phyloP scores from a whole-genome alignment of 1,284 basidiomycete genomes.

The Sanghuangporus baumii region DNA sequence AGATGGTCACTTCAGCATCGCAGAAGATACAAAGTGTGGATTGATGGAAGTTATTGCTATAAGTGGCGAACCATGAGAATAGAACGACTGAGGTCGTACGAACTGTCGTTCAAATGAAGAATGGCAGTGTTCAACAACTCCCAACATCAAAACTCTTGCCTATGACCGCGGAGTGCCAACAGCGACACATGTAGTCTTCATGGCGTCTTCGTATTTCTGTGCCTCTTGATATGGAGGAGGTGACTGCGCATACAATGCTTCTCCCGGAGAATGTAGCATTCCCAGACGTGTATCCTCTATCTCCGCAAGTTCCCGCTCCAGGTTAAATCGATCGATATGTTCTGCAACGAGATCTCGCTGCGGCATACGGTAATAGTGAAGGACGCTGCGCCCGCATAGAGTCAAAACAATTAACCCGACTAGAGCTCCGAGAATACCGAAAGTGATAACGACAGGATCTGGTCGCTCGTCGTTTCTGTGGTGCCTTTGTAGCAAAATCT shows the following conservation, averaged over 20 bases:
- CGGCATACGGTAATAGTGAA: slow-evolving; percentile 41
- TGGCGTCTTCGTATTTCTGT: slow-evolving; percentile 12
- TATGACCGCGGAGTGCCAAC: neutral
- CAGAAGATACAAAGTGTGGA: too few species aligned
- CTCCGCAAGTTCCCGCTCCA: slow-evolving; percentile 49
- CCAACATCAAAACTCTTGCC: neutral
- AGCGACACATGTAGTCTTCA: neutral
- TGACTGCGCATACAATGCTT: neutral
- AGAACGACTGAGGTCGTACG: neutral
- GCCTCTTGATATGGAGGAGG: slow-evolving; percentile 14
- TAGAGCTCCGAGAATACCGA: slow-evolving; percentile 43
- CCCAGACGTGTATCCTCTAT: slow-evolving; percentile 23
- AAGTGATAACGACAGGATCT: slow-evolving; percentile 35
- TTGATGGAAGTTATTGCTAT: neutral
- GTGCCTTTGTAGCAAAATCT: neutral
- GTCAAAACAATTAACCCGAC: slow-evolving; percentile 30
- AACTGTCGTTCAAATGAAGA: neutral
- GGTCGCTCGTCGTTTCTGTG: slow-evolving; percentile 3
- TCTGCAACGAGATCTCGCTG: slow-evolving; percentile 38
- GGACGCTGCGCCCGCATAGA: slow-evolving; percentile 35
- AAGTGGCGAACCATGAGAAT: neutral
- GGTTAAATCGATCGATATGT: slow-evolving; percentile 37
- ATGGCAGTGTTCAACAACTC: neutral
- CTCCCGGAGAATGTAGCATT: neutral
- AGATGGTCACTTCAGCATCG: too few species aligned